Evolutionary conservation across 2,329 filamentous ascomycete genomes (phyloP).

Genomic region (Penicillium sp.): DNA sequence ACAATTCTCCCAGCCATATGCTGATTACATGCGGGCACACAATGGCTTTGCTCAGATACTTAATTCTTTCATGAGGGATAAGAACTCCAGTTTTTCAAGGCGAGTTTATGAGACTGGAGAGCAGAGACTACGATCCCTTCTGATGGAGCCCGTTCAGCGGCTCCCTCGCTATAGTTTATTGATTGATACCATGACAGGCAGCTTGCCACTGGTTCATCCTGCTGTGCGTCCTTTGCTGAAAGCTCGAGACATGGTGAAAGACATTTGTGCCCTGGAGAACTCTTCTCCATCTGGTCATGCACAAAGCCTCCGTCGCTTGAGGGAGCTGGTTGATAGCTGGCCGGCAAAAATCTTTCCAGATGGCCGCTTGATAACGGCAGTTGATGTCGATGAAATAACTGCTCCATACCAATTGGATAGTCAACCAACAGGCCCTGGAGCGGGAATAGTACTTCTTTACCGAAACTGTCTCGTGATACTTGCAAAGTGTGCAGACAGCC

Average conservation of each 20-base stretch:
- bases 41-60: conserved; percentile 82
- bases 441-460: conserved; percentile 80
- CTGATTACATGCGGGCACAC: conserved; percentile 89
- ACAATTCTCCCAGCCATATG: conserved; percentile 85
- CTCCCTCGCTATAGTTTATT: conserved; percentile 92
- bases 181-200: conserved; percentile 91
- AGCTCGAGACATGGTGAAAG: conserved; percentile 89
- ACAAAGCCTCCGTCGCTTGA: conserved; percentile 71
- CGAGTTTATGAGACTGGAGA: conserved; percentile 82
- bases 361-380: conserved; percentile 77
- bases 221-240: conserved; percentile 81
- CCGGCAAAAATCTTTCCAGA: conserved; percentile 69
- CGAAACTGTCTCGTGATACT: conserved; percentile 77
- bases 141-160: conserved; percentile 95
- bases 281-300: conserved; percentile 65
- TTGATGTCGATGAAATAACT: conserved; percentile 75
- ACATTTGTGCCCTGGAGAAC: conserved; percentile 92
- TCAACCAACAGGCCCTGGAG: conserved; percentile 46
- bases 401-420: conserved; percentile 65
- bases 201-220: conserved; percentile 81
- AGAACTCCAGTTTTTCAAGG: conserved; percentile 78
- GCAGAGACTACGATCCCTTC: conserved; percentile 82
- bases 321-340: conserved; percentile 76
- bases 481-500: conserved; percentile 65
- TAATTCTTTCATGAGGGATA: conserved; percentile 72